Conservation (phyloP, 257 asterid genomes). For the Anisodus acutangulus region DNA sequence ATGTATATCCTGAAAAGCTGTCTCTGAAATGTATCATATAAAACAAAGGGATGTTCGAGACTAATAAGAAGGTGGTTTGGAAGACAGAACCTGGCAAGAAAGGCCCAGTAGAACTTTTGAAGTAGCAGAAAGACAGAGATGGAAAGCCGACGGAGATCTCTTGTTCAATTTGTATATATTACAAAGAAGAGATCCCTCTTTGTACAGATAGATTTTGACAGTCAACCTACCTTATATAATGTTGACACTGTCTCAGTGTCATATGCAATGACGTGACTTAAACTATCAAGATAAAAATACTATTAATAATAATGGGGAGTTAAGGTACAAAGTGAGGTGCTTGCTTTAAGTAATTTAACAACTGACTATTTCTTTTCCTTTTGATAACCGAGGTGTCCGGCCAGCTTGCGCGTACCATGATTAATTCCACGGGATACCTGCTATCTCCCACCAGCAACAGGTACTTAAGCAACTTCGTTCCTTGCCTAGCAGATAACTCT, state of each 20-base stretch:
- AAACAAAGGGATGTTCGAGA: not conserved
- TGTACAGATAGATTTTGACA: conserved; percentile 13
- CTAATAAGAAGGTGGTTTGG: not conserved
- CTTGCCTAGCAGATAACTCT: too few species aligned
- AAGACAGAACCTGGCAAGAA: not conserved
- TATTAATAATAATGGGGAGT: not conserved
- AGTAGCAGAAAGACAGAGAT: not conserved
- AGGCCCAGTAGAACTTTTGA: not conserved
- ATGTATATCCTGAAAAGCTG: not conserved
- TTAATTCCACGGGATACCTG: too few species aligned
- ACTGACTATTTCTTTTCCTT: not conserved
- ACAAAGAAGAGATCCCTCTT: conserved; percentile 5
- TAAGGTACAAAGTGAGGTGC: not conserved
- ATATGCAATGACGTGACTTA: not conserved
- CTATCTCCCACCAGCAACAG: too few species aligned
- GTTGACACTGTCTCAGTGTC: not conserved
- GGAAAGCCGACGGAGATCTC: not conserved
- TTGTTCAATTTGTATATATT: not conserved
- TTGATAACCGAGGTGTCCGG: too few species aligned
- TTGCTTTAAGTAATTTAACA: not conserved
- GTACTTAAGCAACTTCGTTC: too few species aligned
- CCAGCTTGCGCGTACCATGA: too few species aligned
- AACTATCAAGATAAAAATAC: not conserved
- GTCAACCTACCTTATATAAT: not conserved
- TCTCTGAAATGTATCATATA: not conserved